These are phyloP conservation scores for Fomitopsis serialis DNA, from an alignment of 768 basidiomycete species.

Conservation along the genomic window DNA sequence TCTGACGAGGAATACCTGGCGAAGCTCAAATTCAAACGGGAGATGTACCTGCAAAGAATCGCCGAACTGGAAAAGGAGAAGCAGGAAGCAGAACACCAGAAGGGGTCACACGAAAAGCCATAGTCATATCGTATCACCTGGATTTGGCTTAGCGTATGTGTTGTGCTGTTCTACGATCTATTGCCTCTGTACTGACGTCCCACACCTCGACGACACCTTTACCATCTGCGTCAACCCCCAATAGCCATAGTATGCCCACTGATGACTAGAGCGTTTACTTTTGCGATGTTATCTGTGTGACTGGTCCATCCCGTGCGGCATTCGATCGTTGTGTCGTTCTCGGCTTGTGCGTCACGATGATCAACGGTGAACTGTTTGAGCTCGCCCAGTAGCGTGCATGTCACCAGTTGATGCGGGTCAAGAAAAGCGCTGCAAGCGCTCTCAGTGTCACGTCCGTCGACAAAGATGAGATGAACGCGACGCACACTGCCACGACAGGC, in stretches of 20 bases:
- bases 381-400: slow-evolving; percentile 59
- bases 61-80: slow-evolving; percentile 44
- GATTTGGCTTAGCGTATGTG: no score
- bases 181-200: slow-evolving; percentile 18
- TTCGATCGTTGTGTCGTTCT: slow-evolving; percentile 25
- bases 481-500: slow-evolving; percentile 69
- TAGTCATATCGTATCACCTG: not conserved
- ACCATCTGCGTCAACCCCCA: slow-evolving; percentile 57
- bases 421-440: slow-evolving; percentile 41
- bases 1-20: slow-evolving; percentile 71
- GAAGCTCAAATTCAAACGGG: slow-evolving; percentile 52
- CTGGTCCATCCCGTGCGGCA: slow-evolving; percentile 42
- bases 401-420: slow-evolving; percentile 38
- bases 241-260: slow-evolving; percentile 46
- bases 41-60: slow-evolving; percentile 50
- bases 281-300: slow-evolving; percentile 39
- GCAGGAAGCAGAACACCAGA: not conserved
- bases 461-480: not conserved
- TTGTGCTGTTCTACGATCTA: not conserved
- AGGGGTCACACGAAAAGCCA: not conserved
- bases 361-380: slow-evolving; percentile 45
- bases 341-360: slow-evolving; percentile 23
- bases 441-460: not conserved
- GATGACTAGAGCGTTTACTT: slow-evolving; percentile 60
- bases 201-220: slow-evolving; percentile 65